A percentile compares a stretch with the other conserved stretches of the same genome.
These are phyloP conservation scores for Tetramitus jugosus DNA, from an alignment of 208 protist species.

Conservation along the genomic window DNA sequence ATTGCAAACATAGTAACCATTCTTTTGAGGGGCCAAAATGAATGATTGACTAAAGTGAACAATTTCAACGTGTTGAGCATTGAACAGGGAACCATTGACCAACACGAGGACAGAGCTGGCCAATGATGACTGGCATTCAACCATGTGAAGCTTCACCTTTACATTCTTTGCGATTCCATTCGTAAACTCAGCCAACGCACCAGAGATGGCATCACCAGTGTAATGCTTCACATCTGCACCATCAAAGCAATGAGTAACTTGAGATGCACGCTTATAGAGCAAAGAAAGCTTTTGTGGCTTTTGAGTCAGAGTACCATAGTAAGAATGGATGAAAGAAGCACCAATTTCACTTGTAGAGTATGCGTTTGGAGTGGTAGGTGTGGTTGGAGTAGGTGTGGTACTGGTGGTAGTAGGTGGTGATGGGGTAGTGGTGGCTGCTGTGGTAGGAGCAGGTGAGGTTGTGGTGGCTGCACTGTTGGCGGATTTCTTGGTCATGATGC, in stretches of 20 bases:
- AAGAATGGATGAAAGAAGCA: neutral
- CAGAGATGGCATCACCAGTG: neutral
- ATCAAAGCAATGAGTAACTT: slow-evolving; percentile 2
- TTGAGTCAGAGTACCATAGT: neutral
- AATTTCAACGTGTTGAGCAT: neutral
- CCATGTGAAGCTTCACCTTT: neutral
- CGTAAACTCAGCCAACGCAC: neutral
- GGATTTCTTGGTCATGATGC: no score
- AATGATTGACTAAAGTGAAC: slow-evolving; percentile 1
- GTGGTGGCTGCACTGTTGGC: no score
- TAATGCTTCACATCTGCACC: neutral
- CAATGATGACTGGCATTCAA: slow-evolving; percentile 1
- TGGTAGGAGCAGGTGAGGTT: no score
- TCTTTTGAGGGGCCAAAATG: neutral
- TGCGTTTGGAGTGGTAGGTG: neutral
- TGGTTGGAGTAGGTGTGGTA: no score
- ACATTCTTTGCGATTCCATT: neutral
- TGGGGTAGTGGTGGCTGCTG: no score
- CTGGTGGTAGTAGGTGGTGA: no score
- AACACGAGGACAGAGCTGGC: neutral
- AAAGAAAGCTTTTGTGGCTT: neutral
- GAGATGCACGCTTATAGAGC: neutral
- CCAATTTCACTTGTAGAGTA: slow-evolving; percentile 8
- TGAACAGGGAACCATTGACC: neutral
- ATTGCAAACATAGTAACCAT: slow-evolving; percentile 10